A percentile compares a stretch with the other conserved stretches of the same genome.
phyloP scores from a whole-genome alignment of 148 eudicot species.

The Amaranthus hypochondriacus region DNA sequence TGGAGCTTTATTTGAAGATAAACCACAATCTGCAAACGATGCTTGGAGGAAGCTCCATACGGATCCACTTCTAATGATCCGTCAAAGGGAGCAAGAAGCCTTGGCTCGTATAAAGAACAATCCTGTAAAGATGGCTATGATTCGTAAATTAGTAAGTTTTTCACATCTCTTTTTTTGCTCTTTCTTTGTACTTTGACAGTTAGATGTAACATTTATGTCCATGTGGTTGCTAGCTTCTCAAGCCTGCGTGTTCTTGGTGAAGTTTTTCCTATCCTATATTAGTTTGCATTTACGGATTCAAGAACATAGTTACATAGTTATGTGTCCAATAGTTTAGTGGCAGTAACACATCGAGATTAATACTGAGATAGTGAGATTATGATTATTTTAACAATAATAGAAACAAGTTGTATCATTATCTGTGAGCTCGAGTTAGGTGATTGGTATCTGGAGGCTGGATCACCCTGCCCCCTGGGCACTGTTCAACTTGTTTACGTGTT shows the following conservation, averaged over 20 bases:
- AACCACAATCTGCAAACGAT: conserved; percentile 94
- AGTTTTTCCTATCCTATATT: no score
- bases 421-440: neutral
- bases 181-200: conserved; percentile 4
- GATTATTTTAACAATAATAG: neutral
- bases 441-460: neutral
- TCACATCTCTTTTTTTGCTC: neutral
- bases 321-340: neutral
- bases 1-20: conserved; percentile 95
- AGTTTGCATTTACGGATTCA: no score
- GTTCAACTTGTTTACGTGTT: neutral
- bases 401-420: neutral
- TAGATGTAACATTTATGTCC: neutral
- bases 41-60: conserved; percentile 97
- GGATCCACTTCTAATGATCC: conserved; percentile 91
- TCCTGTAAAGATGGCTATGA: conserved; percentile 93
- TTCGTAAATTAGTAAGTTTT: conserved; percentile 77
- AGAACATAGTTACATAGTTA: neutral
- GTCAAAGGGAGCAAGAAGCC: conserved; percentile 94
- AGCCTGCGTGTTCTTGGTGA: neutral
- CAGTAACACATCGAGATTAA: neutral
- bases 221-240: conserved; percentile 5
- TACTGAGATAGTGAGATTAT: neutral
- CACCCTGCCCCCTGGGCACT: neutral
- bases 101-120: conserved; percentile 87